A percentile compares a stretch with the other conserved stretches of the same genome.
phyloP scores from a whole-genome alignment of 371 early-diverging fungal species.

The Haplosporangium sp. region DNA sequence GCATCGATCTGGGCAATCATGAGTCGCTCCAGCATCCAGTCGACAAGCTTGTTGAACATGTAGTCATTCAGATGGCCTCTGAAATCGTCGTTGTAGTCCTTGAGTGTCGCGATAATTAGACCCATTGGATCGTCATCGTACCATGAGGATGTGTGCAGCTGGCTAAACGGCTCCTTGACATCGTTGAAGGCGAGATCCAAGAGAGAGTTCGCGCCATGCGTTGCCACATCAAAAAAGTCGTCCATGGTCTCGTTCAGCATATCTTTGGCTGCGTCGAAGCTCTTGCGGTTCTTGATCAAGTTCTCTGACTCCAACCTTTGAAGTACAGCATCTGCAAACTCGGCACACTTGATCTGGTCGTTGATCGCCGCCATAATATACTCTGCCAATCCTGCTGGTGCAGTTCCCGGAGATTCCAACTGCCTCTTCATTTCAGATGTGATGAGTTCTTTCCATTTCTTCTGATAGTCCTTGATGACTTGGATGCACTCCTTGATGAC shows the following conservation, averaged over 20 bases:
- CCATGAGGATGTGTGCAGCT: slow-evolving; percentile 87
- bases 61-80: slow-evolving; percentile 83
- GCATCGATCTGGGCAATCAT: slow-evolving; percentile 87
- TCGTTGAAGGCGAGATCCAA: slow-evolving; percentile 88
- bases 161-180: slow-evolving; percentile 74
- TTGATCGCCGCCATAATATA: slow-evolving; percentile 95
- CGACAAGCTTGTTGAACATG: slow-evolving; percentile 84
- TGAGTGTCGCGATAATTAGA: slow-evolving; percentile 86
- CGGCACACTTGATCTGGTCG: slow-evolving; percentile 88
- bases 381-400: slow-evolving; percentile 86
- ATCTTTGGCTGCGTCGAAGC: slow-evolving; percentile 59
- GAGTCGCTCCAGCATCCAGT: slow-evolving; percentile 87
- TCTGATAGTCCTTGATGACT: slow-evolving; percentile 83
- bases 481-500: slow-evolving; percentile 89
- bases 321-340: slow-evolving; percentile 86
- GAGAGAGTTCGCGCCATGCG: slow-evolving; percentile 75
- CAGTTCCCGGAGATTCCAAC: slow-evolving; percentile 73
- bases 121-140: slow-evolving; percentile 86
- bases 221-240: slow-evolving; percentile 86
- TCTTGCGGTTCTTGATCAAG: slow-evolving; percentile 34
- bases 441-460: slow-evolving; percentile 80
- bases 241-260: slow-evolving; percentile 75
- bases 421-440: slow-evolving; percentile 80
- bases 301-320: slow-evolving; percentile 67
- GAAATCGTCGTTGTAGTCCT: slow-evolving; percentile 92